Base-by-base conservation (phyloP, 164 flowering plant genomes). In the Macadamia tetraphylla region DNA sequence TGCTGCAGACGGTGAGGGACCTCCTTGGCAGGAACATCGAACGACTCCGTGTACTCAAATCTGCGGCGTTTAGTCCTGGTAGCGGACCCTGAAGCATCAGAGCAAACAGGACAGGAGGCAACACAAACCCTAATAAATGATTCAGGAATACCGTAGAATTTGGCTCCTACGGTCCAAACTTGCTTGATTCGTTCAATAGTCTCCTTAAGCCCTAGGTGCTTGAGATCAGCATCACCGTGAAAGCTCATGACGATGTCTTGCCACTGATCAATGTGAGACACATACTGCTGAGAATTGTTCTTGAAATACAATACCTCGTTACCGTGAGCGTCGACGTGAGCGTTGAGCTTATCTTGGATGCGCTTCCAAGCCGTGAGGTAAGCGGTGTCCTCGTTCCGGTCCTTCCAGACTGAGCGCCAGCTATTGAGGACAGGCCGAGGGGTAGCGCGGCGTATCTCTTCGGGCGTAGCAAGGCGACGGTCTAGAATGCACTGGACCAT, bases 391-490 rank as follows among this genome's bases (percentile, higher is more conserved):
- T 86, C 97, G 77, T 92, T 95, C 40, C 99, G 84, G 77, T 95
- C 99, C 79, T 91, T 95, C 99, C 99, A 95, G 6, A 95, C 99
- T 29, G 86, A 70, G 14, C 99, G 86, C 98, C 99, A 95, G 70
- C 92, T 88, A 43, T 81, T 69, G 60, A 95, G 86, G 17, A 95
- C 93, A 17, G 83, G 62, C 11, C 79, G 69, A 3, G 96, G 90
- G 9, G 96, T 88, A 55, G 87, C 98, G 14, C 78, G 73, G 29
- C 90, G 85, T 78, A 94, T 94, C 83, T 92, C 98, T 53, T 77
- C 86, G 9, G 98, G 82, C 2, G 91, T 66, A 1, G 98, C 94
- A 6, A 80, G 71, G 10, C 98, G 91, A 53, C 74, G 71, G 58
- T 84, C 87, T 23, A 87, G 72, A 40, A 92, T 75, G 82, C 92